These are phyloP conservation scores for Capsicum pubescens DNA, from an alignment of 257 asterid genomes.

Conservation along the genomic window DNA sequence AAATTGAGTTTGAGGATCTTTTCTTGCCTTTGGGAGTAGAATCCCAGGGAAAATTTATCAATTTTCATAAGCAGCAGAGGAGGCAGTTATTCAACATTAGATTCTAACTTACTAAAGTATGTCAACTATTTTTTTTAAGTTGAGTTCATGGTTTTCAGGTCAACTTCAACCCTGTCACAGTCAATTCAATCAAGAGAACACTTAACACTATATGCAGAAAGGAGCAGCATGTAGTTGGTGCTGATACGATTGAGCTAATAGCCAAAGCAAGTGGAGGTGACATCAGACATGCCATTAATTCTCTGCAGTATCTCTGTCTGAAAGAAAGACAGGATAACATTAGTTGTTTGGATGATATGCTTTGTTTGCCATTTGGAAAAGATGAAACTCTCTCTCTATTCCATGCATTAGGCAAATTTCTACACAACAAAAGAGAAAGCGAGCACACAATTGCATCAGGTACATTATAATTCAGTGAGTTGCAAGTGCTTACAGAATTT, in stretches of 20 bases:
- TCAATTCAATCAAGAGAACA: constrained; percentile 67
- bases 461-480: constrained; percentile 32
- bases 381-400: constrained; percentile 76
- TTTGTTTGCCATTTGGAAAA: constrained; percentile 73
- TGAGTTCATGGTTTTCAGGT: constrained; percentile 58
- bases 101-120: background rate
- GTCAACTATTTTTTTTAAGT: background rate
- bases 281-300: constrained; percentile 84
- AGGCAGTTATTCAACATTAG: background rate
- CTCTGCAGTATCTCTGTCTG: constrained; percentile 82
- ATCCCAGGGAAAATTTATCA: background rate
- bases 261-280: constrained; percentile 95
- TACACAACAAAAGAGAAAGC: constrained; percentile 80
- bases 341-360: constrained; percentile 43
- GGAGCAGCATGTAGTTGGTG: constrained; percentile 66
- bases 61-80: background rate
- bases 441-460: constrained; percentile 54
- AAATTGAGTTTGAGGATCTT: background rate
- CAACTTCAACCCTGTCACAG: constrained; percentile 77
- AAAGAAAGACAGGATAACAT: constrained; percentile 43
- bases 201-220: constrained; percentile 66
- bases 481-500: constrained; percentile 14
- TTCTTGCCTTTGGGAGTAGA: background rate
- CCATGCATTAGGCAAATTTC: constrained; percentile 94
- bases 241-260: constrained; percentile 68